Percentiles rank a stretch among this genome's conserved stretches.
These are phyloP conservation scores for Wallacemonas sp. DNA, from an alignment of 208 protist species.

Conservation along the genomic window DNA sequence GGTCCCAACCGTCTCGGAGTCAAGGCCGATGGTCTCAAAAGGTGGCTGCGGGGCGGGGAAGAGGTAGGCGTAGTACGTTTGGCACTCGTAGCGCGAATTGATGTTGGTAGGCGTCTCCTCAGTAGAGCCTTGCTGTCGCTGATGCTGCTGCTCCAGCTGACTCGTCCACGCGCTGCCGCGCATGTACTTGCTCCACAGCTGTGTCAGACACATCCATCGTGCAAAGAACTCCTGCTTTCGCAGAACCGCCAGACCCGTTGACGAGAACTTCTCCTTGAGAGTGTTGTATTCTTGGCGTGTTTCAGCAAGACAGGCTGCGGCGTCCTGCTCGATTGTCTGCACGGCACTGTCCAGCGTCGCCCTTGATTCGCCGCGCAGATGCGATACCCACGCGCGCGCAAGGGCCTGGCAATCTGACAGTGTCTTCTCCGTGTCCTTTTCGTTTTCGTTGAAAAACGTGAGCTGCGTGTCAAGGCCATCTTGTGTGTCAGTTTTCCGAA, in stretches of 20 bases:
- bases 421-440: constrained; percentile 1
- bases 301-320: background rate
- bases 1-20: constrained; percentile 36
- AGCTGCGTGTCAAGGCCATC: background rate
- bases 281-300: background rate
- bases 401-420: background rate
- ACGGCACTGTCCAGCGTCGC: too few relatives aligned
- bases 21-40: constrained; percentile 30
- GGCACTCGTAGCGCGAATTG: constrained; percentile 23
- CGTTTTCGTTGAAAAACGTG: background rate
- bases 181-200: too few relatives aligned
- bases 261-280: background rate
- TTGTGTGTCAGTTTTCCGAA: background rate
- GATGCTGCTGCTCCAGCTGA: background rate
- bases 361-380: too few relatives aligned
- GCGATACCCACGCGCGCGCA: background rate
- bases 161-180: background rate
- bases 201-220: background rate
- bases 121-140: too few relatives aligned
- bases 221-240: constrained; percentile 14
- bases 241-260: background rate
- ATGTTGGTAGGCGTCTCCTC: background rate
- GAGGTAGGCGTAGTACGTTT: constrained; percentile 55
- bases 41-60: constrained; percentile 32
- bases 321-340: background rate